These are phyloP conservation scores for Penicillium macrosclerotiorum DNA, from an alignment of 495 filamentous ascomycete genomes.

Conservation along the genomic window DNA sequence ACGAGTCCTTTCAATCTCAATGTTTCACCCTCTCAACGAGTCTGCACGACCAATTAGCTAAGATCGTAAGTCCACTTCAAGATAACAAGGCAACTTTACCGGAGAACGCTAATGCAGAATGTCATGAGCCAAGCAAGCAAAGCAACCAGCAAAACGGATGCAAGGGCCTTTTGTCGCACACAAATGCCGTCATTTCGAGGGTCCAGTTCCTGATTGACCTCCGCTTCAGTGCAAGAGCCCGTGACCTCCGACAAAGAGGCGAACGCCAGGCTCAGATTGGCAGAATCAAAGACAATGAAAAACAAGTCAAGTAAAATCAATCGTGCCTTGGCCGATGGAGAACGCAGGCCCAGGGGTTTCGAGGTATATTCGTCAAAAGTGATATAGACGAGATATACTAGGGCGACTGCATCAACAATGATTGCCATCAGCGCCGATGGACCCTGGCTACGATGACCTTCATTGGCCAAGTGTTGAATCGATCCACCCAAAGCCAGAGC, in stretches of 20 bases:
- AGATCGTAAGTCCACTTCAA: slow-evolving; percentile 5
- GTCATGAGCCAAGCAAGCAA: slow-evolving; percentile 87
- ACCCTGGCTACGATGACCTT: slow-evolving; percentile 49
- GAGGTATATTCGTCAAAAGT: slow-evolving; percentile 95
- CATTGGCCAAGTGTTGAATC: slow-evolving; percentile 62
- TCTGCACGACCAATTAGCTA: slow-evolving; percentile 30
- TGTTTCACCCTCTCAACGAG: slow-evolving; percentile 68
- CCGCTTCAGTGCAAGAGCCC: slow-evolving; percentile 53
- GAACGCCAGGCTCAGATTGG: slow-evolving; percentile 87
- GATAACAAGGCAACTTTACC: slow-evolving; percentile 42
- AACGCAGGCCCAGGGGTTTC: slow-evolving; percentile 85
- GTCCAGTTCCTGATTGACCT: slow-evolving; percentile 36
- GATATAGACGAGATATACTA: slow-evolving; percentile 89
- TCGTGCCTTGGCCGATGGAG: slow-evolving; percentile 76
- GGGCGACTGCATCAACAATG: slow-evolving; percentile 81
- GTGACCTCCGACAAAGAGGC: slow-evolving; percentile 72
- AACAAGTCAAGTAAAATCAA: slow-evolving; percentile 87
- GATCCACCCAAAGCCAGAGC: slow-evolving; percentile 77
- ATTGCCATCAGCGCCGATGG: slow-evolving; percentile 87
- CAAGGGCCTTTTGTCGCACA: slow-evolving; percentile 70
- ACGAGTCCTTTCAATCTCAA: too few species aligned
- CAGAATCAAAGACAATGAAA: slow-evolving; percentile 95
- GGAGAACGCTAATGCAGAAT: slow-evolving; percentile 83
- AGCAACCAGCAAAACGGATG: slow-evolving; percentile 77
- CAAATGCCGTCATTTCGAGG: slow-evolving; percentile 56